Percentiles rank a stretch among this genome's conserved stretches.
phyloP scores from a whole-genome alignment of 1,139 yeast species.

The Yarrowia galli region DNA sequence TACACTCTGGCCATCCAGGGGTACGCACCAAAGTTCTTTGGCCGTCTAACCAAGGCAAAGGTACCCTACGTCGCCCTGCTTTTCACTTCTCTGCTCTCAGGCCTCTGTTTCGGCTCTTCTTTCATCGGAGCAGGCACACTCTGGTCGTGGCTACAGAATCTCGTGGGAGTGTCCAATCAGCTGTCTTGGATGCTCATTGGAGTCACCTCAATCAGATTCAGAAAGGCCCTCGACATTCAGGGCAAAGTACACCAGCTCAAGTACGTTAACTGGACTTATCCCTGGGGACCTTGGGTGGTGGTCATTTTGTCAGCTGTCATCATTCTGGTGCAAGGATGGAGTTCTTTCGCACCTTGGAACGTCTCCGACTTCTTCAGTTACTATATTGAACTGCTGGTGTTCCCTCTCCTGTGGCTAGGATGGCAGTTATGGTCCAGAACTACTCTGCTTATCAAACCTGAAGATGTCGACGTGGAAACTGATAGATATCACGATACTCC shows the following conservation, averaged over 20 bases:
- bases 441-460: slow-evolving; percentile 58
- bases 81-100: slow-evolving; percentile 58
- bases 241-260: slow-evolving; percentile 46
- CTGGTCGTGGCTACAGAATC: slow-evolving; percentile 70
- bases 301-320: slow-evolving; percentile 58
- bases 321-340: slow-evolving; percentile 69
- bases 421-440: slow-evolving; percentile 56
- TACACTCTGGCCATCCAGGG: slow-evolving; percentile 60
- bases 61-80: slow-evolving; percentile 58
- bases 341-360: slow-evolving; percentile 64
- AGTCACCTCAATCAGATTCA: slow-evolving; percentile 56
- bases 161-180: slow-evolving; percentile 68
- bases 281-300: slow-evolving; percentile 67
- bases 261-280: slow-evolving; percentile 64
- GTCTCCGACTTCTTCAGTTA: slow-evolving; percentile 60
- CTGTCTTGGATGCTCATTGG: slow-evolving; percentile 66
- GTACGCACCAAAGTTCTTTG: slow-evolving; percentile 57
- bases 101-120: slow-evolving; percentile 69
- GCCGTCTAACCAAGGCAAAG: slow-evolving; percentile 56
- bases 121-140: slow-evolving; percentile 59
- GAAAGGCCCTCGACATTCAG: slow-evolving; percentile 54
- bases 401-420: slow-evolving; percentile 60
- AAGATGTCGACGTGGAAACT: slow-evolving; percentile 69
- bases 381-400: slow-evolving; percentile 56
- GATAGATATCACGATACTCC: slow-evolving; percentile 62